Evolutionary conservation across 1,284 basidiomycete genomes (phyloP), one percentile per base, ranked within the genome.

Genomic region (Gomphus sp.): DNA sequence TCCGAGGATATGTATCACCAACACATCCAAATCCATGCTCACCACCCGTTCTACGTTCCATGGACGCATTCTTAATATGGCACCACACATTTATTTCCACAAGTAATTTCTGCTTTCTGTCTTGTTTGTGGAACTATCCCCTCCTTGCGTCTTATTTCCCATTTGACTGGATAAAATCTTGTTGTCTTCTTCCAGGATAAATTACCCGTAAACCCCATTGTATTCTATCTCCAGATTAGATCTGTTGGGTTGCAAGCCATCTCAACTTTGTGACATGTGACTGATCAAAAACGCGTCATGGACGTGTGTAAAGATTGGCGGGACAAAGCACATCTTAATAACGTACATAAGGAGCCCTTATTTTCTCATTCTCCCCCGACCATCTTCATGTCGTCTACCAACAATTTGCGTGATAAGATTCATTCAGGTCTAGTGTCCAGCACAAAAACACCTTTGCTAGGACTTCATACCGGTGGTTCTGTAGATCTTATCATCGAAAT

Each of bases 401-500:
- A 59, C 44, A 37, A 25, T n/a, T 36, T 59, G 31, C 28, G 58
- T 34, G 58, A 36, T 25, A 54, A 55, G 41, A 59, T 59, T 14
- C 58, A 59, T 41, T 58, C 57, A n/a, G 57, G 57, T 12, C 31
- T 53, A 7, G 39, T 31, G 18, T 25, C 18, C 7, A 39, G 33
- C 28, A 10, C 39, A 44, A 28, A 55, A 16, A 18, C 52, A n/a
- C 51, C 39, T 1, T 41, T 25, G 14, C 52, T 18, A 16, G 36
- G 34, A n/a, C 11, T 53, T 36, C 36, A 22, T 43, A 37, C 41
- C 48, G 18, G 41, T 22, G 18, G 31, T 28, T 49, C 62, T 22
- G 71, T 75, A 50, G 73, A 76, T 4, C 79, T 94, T 63, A 88
- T 84, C 37, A 92, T 94, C 69, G 78, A 87, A 63, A 93, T 94